Percentiles rank a stretch among this genome's conserved stretches.
Evolutionary conservation across 2,329 filamentous ascomycete species (phyloP).

Genomic region (Fusarium caatingaense): DNA sequence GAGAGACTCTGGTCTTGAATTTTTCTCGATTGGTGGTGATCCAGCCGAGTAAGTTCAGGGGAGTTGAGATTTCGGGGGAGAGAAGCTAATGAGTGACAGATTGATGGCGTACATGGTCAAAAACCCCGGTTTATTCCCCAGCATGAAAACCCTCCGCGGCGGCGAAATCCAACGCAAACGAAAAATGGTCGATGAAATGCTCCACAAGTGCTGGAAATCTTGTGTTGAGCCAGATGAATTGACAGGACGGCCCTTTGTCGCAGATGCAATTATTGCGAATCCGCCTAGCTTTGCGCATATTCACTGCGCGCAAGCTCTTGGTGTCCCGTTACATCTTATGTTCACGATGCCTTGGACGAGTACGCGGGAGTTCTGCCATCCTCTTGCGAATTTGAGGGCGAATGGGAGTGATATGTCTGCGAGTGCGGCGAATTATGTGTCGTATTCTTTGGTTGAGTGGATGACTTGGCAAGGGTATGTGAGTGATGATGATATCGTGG

Average conservation of each 20-base stretch:
- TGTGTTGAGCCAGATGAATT: neutral
- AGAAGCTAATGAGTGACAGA: too few relatives aligned
- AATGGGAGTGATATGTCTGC: constrained; percentile 52
- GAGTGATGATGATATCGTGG: accelerated
- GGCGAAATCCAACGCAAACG: neutral
- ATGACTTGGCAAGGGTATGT: constrained; percentile 77
- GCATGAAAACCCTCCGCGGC: neutral
- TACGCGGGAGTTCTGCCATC: constrained; percentile 78
- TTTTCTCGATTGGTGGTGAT: constrained; percentile 17
- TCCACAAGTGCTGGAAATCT: neutral
- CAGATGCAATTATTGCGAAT: constrained; percentile 63
- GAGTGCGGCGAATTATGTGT: constrained; percentile 72
- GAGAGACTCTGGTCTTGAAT: constrained; percentile 1
- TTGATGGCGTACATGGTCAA: constrained; percentile 10
- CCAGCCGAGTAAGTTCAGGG: constrained; percentile 17
- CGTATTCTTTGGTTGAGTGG: constrained; percentile 78
- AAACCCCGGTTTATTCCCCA: neutral
- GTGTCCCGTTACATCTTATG: constrained; percentile 60
- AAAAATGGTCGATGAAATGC: constrained; percentile 2
- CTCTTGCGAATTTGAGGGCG: constrained; percentile 73
- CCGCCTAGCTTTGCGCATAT: constrained; percentile 61
- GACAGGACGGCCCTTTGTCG: constrained; percentile 23
- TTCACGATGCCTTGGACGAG: constrained; percentile 79
- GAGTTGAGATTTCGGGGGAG: too few relatives aligned
- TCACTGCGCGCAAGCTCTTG: constrained; percentile 59